Evolutionary conservation across 2,329 filamentous ascomycete genomes (phyloP), one percentile per base, ranked within the genome.

Genomic region (Coniochaeta sp.): DNA sequence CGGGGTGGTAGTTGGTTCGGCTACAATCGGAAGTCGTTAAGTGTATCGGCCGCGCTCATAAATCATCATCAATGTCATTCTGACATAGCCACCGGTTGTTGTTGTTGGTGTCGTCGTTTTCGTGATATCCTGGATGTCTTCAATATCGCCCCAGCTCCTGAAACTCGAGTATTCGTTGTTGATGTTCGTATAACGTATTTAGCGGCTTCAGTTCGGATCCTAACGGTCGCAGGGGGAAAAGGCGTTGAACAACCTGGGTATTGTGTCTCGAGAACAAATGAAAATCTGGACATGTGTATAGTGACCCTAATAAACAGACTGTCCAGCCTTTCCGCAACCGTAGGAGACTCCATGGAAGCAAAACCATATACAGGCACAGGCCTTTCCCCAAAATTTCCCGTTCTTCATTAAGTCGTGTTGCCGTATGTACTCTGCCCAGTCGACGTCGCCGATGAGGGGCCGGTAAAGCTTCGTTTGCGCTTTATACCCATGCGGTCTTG

Each of bases 401-500:
- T n/a, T 28, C 10, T 3, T 46, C 42, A 22, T 47, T 47, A 47
- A 18, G 45, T 47, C 45, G 45, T 47, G n/a, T 31, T 47, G 45
- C 45, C 45, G 28, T 47, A 47, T 18, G 45, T 10, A 31, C 27
- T 31, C 45, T 47, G 45, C 26, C 45, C 45, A 10, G 45, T 47
- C 24, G 45, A 28, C 12, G 45, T 22, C n/a, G 26, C 26, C n/a
- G 57, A 49, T 18, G 59, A 51, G 27, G 50, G 7, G 51, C 55
- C 30, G 7, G 63, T 66, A 54, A 69, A 71, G 58, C 70, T 72
- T 51, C 65, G 63, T 57, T 71, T 70, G 48, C 70, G 65, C 60
- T 68, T 69, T 49, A 71, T 60, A 32, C 59, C 63, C 49, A 61
- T 49, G 28, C 48, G 58, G 27, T 64, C 64, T 26, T 58, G 55